A percentile compares a stretch with the other conserved stretches of the same genome.
These are phyloP conservation scores for Coelastrella sp. DNA, from an alignment of 139 green algal genomes.

Conservation along the genomic window DNA sequence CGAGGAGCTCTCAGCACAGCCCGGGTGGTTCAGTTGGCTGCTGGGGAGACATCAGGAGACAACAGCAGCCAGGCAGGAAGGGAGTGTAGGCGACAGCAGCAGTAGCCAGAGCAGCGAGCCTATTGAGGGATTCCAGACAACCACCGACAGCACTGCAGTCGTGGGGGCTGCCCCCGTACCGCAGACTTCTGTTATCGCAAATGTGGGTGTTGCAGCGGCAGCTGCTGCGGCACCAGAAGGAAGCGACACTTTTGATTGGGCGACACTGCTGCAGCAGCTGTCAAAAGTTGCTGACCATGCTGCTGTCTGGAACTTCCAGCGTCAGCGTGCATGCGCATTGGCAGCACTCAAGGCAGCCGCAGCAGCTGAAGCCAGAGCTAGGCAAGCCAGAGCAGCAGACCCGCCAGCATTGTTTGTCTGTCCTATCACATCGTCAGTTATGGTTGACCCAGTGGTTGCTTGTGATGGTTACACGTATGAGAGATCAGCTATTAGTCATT, in stretches of 20 bases:
- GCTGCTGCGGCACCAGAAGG: too few species aligned
- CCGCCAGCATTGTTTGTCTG: conserved; percentile 2
- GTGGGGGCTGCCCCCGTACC: background rate
- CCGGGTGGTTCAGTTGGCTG: background rate
- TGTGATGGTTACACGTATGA: conserved; percentile 37
- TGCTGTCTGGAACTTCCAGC: too few species aligned
- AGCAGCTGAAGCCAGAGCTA: background rate
- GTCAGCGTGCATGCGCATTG: too few species aligned
- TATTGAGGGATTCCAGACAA: background rate
- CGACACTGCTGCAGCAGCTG: too few species aligned
- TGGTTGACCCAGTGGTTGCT: conserved; percentile 22
- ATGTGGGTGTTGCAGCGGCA: background rate
- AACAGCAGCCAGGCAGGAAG: background rate
- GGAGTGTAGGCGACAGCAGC: background rate
- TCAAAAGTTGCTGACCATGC: too few species aligned
- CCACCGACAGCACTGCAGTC: background rate
- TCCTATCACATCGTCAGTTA: conserved; percentile 5
- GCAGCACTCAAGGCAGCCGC: background rate
- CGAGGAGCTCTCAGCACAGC: background rate
- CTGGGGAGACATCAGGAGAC: background rate
- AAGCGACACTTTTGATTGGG: too few species aligned
- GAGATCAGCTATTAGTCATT: background rate
- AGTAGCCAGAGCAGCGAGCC: background rate
- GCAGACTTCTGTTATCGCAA: background rate
- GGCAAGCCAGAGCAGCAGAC: background rate